Base-by-base conservation (phyloP, 169 alveolate genomes). In the Pseudocohnilembus persalinus region DNA sequence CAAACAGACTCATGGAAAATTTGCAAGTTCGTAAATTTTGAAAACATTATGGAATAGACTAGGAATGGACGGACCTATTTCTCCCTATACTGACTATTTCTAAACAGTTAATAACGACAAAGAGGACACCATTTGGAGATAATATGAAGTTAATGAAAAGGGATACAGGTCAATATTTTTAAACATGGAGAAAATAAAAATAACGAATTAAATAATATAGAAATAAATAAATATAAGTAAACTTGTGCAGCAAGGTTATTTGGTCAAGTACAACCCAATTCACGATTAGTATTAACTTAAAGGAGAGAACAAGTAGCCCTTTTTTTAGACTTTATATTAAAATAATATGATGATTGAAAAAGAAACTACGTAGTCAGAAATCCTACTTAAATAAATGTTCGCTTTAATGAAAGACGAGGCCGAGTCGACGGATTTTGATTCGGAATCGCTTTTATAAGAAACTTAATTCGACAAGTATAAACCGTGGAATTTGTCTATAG, bases 171-270 rank as follows among this genome's bases (percentile, higher is more conserved):
- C 89, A n/a, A 77, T 34, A 1, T 85, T 85, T 79, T 77, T 81
- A 32, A 85, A 85, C 49, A 85, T 85, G 89, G 89, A 85, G 49
- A 85, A 85, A 79, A 85, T 85, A 0, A 85, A 85, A 64, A 33
- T 85, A 1, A 64, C 84, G 0, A 63, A 85, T 74, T 32, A 75
- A 0, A 78, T 85, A 15, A 31, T 85, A 4, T 74, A 78, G 27
- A 85, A 79, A 29, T 29, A 85, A 33, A 74, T 85, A 0, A 85
- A 85, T 31, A 28, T 85, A 11, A 28, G 72, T 11, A 79, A 77
- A 32, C 35, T 85, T 63, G 24, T 27, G 63, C 6, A n/a, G 77
- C 20, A 1, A 73, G 68, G 68, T 63, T n/a, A 49, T 20, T 1
- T 73, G 76, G 63, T 20, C 63, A 31, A 27, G 6, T 79, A 35